Percentiles rank a stretch among this genome's conserved stretches.
phyloP scores from a whole-genome alignment of 352 stramenopile genomes.

The Phytophthora idaei region DNA sequence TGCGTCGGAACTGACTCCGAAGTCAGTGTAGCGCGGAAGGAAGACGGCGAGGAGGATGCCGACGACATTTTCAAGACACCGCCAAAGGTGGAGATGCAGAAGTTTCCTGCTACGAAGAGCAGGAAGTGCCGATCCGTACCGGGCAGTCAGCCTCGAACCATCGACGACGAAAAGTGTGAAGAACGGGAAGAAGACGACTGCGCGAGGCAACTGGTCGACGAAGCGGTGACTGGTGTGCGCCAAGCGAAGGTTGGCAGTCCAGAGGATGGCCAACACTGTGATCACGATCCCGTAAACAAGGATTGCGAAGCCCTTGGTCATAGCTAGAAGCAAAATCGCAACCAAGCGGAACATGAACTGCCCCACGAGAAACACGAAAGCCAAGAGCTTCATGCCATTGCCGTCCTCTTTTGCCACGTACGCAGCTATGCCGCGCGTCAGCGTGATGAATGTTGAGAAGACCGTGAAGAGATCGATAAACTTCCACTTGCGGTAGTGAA shows the following conservation, averaged over 20 bases:
- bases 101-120: slow-evolving; percentile 48
- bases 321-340: slow-evolving; percentile 69
- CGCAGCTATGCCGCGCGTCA: slow-evolving; percentile 45
- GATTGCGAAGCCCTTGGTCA: slow-evolving; percentile 56
- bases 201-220: slow-evolving; percentile 46
- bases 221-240: slow-evolving; percentile 42
- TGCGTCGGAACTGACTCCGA: slow-evolving; percentile 48
- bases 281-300: slow-evolving; percentile 45
- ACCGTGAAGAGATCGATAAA: slow-evolving; percentile 69
- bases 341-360: slow-evolving; percentile 69
- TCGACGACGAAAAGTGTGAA: slow-evolving; percentile 71
- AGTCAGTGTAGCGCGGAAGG: slow-evolving; percentile 67
- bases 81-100: slow-evolving; percentile 54
- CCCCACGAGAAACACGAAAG: slow-evolving; percentile 53
- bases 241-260: slow-evolving; percentile 40
- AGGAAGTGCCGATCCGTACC: slow-evolving; percentile 34
- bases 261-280: slow-evolving; percentile 41
- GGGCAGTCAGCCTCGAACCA: slow-evolving; percentile 46
- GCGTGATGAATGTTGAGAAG: slow-evolving; percentile 51
- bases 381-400: slow-evolving; percentile 35
- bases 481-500: slow-evolving; percentile 84
- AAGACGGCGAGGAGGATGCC: slow-evolving; percentile 45
- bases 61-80: slow-evolving; percentile 56
- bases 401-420: slow-evolving; percentile 59
- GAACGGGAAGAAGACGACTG: slow-evolving; percentile 69